Evolutionary conservation across 768 basidiomycete genomes (phyloP).

Genomic region (Leccinum sublutescens): DNA sequence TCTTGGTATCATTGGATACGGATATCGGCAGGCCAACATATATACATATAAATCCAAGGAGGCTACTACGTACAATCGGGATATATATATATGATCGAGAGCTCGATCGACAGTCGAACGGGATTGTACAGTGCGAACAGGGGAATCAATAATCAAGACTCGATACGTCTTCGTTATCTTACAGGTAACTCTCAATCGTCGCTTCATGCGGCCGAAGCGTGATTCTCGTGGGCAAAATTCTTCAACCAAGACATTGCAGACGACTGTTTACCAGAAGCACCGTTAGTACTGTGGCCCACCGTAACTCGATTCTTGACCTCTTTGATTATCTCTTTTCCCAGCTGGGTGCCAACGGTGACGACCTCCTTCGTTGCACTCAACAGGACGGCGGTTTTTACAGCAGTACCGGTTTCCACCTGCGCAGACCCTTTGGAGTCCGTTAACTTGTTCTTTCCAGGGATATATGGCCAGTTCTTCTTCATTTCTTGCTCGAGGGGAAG

Average conservation of each 20-base stretch:
- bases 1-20: background rate
- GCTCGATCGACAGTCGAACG: background rate
- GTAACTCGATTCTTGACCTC: conserved; percentile 17
- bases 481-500: conserved; percentile 53
- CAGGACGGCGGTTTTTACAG: conserved; percentile 5
- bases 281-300: conserved; percentile 11
- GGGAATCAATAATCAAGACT: background rate
- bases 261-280: conserved; percentile 10
- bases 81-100: background rate
- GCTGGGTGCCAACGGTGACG: conserved; percentile 9
- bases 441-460: conserved; percentile 23
- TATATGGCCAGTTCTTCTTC: conserved; percentile 46
- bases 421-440: conserved; percentile 10
- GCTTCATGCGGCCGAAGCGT: conserved; percentile 13
- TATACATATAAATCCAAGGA: background rate
- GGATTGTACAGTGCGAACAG: background rate
- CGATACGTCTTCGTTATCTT: background rate
- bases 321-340: conserved; percentile 24
- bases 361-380: conserved; percentile 22
- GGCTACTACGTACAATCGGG: background rate
- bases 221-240: conserved; percentile 26
- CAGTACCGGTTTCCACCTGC: conserved; percentile 3
- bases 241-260: conserved; percentile 24
- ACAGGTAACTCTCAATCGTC: background rate
- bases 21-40: background rate